Base-by-base conservation (phyloP, 2,329 filamentous ascomycete species). In the Hyphodiscus sp. region DNA sequence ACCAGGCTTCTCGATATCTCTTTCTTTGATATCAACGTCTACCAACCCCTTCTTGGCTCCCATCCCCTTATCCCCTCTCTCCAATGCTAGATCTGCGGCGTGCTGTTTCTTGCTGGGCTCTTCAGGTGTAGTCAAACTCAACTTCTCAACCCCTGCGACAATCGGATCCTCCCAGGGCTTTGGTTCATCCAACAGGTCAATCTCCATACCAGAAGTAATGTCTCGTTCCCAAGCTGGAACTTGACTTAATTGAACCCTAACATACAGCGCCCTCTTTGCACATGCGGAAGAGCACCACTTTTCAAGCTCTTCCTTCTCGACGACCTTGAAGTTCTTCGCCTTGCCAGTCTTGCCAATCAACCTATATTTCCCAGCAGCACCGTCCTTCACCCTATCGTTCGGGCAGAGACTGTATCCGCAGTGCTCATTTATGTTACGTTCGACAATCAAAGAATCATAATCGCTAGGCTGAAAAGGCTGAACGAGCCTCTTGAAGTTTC, bases 351-450 rank as follows among this genome's bases (percentile, higher is more conserved):
- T 72, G 54, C 73, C 71, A 20, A 86, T 73, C 29, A 94, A 76
- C 65, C 87, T 86, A 73, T 84, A 91, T 59, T 82, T 81, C 16
- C 82, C 84, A 1, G 77, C 79, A 11, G 75, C 72, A 16, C 76
- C 72, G 49, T 80, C 75, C 30, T 76, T 75, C 30, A 78, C 75
- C 41, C 83, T 83, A n/a, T 81, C 76, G 16, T 77, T 78, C 0
- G 81, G 72, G 69, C 94, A 99, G 26, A 97, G 77, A 0, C 81
- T 76, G 68, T 96, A 97, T 1, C 91, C 94, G 71, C 94, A 99
- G 19, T 81, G 77, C 44, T 79, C 81, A 62, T 89, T 85, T 60
- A 89, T 86, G 68, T 95, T 95, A 64, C 94, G 87, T 74, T 99
- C 94, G 59, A 87, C 80, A 56, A 96, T 84, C 48, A 97, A 75